Evolutionary conservation across 371 early-diverging fungal species (phyloP), one percentile per base, ranked within the genome.

Genomic region (Zychaea mexicana): DNA sequence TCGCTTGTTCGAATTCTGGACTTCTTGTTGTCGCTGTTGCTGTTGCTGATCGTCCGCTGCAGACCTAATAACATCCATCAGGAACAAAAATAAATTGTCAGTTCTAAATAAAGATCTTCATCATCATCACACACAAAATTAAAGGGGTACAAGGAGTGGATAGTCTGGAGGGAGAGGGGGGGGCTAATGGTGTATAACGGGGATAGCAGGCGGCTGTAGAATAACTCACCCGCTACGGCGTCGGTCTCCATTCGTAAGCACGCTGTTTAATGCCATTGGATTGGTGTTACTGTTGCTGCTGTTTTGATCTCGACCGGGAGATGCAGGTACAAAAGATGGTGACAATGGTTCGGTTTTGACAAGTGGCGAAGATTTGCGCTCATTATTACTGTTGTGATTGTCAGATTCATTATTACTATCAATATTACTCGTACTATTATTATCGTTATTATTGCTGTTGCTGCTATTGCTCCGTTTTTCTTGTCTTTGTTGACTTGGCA

Each of bases 341-440:
- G 78, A 73, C 22, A 68, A 31, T 2, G 76, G 79, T 32, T 76
- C 74, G n/a, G 72, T 45, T 62, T 79, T 76, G 24, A 76, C 61
- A 30, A 59, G 47, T 42, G 57, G 33, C 15, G 61, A 52, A 36
- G 62, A 52, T 30, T 38, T 53, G 21, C 36, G 22, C 4, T 31
- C 13, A 36, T 32, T 22, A 31, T 19, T 22, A 39, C 1, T 42
- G 13, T 13, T 12, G 42, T 42, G 13, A 15, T 42, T 13, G 13
- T 42, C 42, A n/a, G n/a, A n/a, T n/a, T n/a, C n/a, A n/a, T n/a
- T n/a, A n/a, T n/a, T n/a, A n/a, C n/a, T n/a, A n/a, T n/a, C n/a
- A n/a, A n/a, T n/a, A n/a, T n/a, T n/a, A n/a, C n/a, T n/a, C n/a
- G n/a, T n/a, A n/a, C n/a, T n/a, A n/a, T 42, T n/a, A 42, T 55